A percentile compares a stretch with the other conserved stretches of the same genome.
phyloP scores from a whole-genome alignment of 2,329 filamentous ascomycete species.

The Nigrospora oryzae region DNA sequence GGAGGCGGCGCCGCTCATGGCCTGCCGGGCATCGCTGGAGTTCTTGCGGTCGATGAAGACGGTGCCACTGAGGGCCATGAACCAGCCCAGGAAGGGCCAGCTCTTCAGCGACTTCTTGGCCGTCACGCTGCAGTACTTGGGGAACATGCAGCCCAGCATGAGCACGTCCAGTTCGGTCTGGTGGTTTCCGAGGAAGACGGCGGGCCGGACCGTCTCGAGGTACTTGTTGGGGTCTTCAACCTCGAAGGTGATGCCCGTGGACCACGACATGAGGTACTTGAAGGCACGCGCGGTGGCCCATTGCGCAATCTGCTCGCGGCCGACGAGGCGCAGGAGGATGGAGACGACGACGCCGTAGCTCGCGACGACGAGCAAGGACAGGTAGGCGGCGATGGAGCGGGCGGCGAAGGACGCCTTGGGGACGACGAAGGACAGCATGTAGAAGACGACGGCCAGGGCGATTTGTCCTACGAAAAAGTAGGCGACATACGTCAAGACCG shows the following conservation, averaged over 20 bases:
- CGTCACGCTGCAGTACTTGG: conserved; percentile 84
- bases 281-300: conserved; percentile 77
- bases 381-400: conserved; percentile 58
- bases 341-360: conserved; percentile 70
- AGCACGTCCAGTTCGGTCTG: conserved; percentile 94
- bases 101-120: conserved; percentile 79
- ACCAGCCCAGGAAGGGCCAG: conserved; percentile 86
- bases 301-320: conserved; percentile 70
- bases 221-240: conserved; percentile 59
- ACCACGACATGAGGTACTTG: conserved; percentile 66
- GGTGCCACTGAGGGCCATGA: conserved; percentile 79
- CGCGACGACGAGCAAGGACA: conserved; percentile 51
- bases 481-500: conserved; percentile 14
- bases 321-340: conserved; percentile 60
- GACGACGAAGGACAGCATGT: conserved; percentile 49
- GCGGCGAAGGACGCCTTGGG: conserved; percentile 59
- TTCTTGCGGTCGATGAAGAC: conserved; percentile 95
- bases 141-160: conserved; percentile 83
- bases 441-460: conserved; percentile 46
- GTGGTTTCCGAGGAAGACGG: conserved; percentile 90
- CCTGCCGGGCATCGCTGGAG: conserved; percentile 69
- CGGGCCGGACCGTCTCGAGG: conserved; percentile 62
- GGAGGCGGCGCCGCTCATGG: conserved; percentile 74
- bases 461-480: conserved; percentile 44
- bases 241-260: conserved; percentile 71